phyloP scores from a whole-genome alignment of 129 eudicot genomes.

The Pulicaria dysenterica region DNA sequence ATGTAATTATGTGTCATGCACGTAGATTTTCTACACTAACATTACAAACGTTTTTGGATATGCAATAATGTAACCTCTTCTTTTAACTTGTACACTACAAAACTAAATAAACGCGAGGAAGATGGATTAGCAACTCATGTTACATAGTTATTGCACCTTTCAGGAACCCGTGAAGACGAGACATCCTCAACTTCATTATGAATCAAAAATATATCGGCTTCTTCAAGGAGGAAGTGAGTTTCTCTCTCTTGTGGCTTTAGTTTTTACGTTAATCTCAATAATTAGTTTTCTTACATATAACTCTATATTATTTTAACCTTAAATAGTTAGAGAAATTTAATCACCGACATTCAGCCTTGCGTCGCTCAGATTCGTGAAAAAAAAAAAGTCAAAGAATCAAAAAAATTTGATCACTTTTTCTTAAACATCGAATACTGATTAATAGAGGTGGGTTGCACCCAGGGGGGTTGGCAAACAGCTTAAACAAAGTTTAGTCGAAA shows the following conservation, averaged over 20 bases:
- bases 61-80: no score
- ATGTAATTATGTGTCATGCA: slow-evolving; percentile 1
- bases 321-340: no score
- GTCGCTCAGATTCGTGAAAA: no score
- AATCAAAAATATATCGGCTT: slow-evolving; percentile 78
- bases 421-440: background rate
- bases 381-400: background rate
- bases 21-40: background rate
- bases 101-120: no score
- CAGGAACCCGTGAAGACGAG: slow-evolving; percentile 81
- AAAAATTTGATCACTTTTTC: background rate
- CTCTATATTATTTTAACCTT: background rate
- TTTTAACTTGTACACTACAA: no score
- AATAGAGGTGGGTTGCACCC: background rate
- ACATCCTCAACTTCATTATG: slow-evolving; percentile 89
- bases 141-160: background rate
- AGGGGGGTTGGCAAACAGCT: slow-evolving; percentile 1
- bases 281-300: background rate
- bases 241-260: slow-evolving; percentile 8
- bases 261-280: background rate
- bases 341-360: no score
- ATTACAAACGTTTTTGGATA: no score
- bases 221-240: slow-evolving; percentile 90
- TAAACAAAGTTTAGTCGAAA: background rate
- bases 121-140: background rate